Percentiles rank a stretch among this genome's conserved stretches.
These are phyloP conservation scores for Paramecium caudatum DNA, from an alignment of 73 alveolate species.

Conservation along the genomic window DNA sequence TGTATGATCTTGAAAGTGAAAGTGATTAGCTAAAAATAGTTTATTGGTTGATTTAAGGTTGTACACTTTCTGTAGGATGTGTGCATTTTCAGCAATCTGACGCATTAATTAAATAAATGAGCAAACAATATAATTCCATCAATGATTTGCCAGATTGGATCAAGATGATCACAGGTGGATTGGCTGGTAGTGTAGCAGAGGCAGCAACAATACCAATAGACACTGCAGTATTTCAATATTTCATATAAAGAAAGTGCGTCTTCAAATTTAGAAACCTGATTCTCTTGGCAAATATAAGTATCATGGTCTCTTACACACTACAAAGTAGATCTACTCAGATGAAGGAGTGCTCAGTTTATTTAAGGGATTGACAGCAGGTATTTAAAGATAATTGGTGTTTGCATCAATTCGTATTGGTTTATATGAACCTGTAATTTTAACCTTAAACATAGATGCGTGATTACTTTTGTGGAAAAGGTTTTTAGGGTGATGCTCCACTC, in stretches of 20 bases:
- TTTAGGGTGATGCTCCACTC: slow-evolving; percentile 79
- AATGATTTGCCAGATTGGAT: slow-evolving; percentile 74
- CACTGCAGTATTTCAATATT: slow-evolving; percentile 76
- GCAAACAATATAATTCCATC: slow-evolving; percentile 24
- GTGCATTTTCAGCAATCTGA: slow-evolving; percentile 35
- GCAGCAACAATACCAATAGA: slow-evolving; percentile 80
- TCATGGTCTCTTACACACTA: slow-evolving; percentile 78
- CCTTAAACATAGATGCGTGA: slow-evolving; percentile 53
- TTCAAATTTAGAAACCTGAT: slow-evolving; percentile 77
- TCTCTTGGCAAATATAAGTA: slow-evolving; percentile 76
- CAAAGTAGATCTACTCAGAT: slow-evolving; percentile 74
- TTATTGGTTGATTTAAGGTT: background rate
- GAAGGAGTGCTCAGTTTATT: slow-evolving; percentile 81
- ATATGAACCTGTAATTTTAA: slow-evolving; percentile 81
- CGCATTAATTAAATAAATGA: slow-evolving; percentile 36
- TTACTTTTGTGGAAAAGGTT: slow-evolving; percentile 74
- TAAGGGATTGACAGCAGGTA: slow-evolving; percentile 84
- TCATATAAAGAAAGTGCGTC: slow-evolving; percentile 79
- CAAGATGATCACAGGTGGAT: slow-evolving; percentile 76
- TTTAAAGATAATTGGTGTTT: slow-evolving; percentile 82
- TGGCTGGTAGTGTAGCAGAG: slow-evolving; percentile 78
- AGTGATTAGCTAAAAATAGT: background rate
- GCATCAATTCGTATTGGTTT: slow-evolving; percentile 85
- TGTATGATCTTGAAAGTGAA: background rate
- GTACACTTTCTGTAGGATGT: background rate